Percentiles rank a stretch among this genome's conserved stretches.
phyloP scores from a whole-genome alignment of 331 rosid genomes.

The Prunus yedoensis region DNA sequence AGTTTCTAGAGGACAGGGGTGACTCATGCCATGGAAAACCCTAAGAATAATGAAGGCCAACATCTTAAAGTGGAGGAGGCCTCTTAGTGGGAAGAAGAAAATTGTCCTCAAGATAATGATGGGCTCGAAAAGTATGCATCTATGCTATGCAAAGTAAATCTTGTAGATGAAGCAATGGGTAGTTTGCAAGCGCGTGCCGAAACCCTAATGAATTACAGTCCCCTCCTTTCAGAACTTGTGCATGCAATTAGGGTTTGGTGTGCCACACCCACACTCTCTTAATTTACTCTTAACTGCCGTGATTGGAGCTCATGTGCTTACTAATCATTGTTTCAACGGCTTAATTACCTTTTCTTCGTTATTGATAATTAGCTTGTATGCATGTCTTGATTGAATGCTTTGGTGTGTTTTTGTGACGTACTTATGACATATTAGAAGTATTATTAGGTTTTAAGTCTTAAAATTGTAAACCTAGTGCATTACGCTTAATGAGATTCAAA shows the following conservation, averaged over 20 bases:
- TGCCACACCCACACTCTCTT: not conserved
- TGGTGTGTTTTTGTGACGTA: not conserved
- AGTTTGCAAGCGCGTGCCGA: slow-evolving; percentile 17
- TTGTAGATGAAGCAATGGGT: slow-evolving; percentile 19
- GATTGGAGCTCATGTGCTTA: slow-evolving; percentile 38
- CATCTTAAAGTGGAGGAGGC: not conserved
- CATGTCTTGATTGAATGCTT: not conserved
- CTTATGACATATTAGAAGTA: not conserved
- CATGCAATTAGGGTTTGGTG: not conserved
- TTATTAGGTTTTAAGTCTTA: not conserved
- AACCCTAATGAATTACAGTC: slow-evolving; percentile 7
- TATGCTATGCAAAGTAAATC: not conserved
- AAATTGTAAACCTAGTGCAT: not conserved
- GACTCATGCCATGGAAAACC: not conserved
- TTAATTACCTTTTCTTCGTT: not conserved
- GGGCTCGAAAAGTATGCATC: slow-evolving; percentile 2
- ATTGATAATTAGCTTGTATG: not conserved
- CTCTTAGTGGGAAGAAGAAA: not conserved
- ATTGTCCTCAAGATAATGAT: slow-evolving; percentile 19
- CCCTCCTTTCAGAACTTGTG: not conserved
- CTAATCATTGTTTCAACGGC: slow-evolving; percentile 39
- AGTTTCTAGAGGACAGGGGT: slow-evolving; percentile 4
- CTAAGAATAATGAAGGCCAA: slow-evolving; percentile 12
- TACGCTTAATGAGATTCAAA: too few species aligned
- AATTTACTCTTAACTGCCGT: not conserved